Base-by-base conservation (phyloP, 2,329 filamentous ascomycete genomes). In the Pseudogymnoascus sp. region DNA sequence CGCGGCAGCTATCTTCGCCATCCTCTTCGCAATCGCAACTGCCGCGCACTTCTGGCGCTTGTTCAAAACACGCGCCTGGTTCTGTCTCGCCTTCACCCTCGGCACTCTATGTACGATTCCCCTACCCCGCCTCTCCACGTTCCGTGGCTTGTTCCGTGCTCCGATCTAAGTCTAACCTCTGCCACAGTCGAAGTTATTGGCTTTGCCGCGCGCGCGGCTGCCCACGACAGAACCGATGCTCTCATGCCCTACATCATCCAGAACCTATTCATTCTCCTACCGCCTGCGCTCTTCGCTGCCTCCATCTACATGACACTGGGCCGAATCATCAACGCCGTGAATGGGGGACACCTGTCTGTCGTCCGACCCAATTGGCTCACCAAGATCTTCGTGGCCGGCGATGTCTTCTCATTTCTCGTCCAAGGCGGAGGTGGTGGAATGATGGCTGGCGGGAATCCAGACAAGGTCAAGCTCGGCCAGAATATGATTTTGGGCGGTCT, bases 401-500 rank as follows among this genome's bases (percentile, higher is more conserved):
- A 86, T 66, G 69, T 85, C 3, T 59, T 83, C 5, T 80, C 79
- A 1, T 82, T 86, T 68, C 33, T 79, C 2, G 71, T 84, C 2
- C 83, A 86, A 69, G 74, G 74, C 13, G 74, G 73, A 29, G 80
- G 80, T 15, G 77, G 73, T 13, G 77, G 77, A 1, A 67, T 80
- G 7, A 68, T 72, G 67, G 65, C 73, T 0, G 65, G 69, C 2
- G 70, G 73, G 0, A 70, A 70, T 1, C 66, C 71, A 50, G 63
- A 60, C 59, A 66, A 50, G 23, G 72, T 67, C 11, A 70, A 77
- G 26, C 71, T 73, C 11, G 82, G 80, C n/a, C 70, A 82, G 66
- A 77, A 79, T 17, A 74, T 87, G 59, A 79, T 87, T n/a, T 72
- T 87, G 7, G 79, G 68, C 1, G 85, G 85, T 1, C 73, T 88